These are phyloP conservation scores for Sechiopsis laciniata DNA, from an alignment of 306 rosid genomes.

Conservation along the genomic window DNA sequence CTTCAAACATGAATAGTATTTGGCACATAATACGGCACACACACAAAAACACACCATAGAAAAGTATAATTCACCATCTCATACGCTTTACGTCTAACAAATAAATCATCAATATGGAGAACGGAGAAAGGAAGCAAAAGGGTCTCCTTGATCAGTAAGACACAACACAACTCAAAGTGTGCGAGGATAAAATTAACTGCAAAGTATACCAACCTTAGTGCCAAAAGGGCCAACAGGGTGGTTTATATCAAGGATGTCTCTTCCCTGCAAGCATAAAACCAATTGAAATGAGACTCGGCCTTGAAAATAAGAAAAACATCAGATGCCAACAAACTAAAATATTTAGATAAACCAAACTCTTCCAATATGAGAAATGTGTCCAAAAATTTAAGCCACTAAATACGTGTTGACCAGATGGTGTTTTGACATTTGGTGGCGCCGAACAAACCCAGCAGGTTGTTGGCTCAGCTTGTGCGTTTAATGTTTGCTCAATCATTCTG, in stretches of 20 bases:
- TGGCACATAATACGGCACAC: background rate
- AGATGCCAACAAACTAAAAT: background rate
- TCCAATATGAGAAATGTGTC: background rate
- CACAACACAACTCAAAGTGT: background rate
- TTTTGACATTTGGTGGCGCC: background rate
- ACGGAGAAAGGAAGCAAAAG: background rate
- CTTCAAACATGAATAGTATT: background rate
- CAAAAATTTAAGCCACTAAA: background rate
- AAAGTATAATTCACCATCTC: background rate
- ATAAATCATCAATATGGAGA: background rate
- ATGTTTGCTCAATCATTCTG: constrained; percentile 6
- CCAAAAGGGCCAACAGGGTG: constrained; percentile 39
- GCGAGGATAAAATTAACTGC: background rate
- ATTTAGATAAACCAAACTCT: background rate
- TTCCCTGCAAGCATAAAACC: constrained; percentile 29
- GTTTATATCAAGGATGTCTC: constrained; percentile 36
- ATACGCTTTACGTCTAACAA: background rate
- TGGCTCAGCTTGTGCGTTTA: background rate
- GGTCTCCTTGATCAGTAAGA: background rate
- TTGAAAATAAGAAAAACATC: background rate
- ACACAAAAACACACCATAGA: background rate
- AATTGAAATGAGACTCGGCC: constrained; percentile 2
- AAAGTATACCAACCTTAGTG: constrained; percentile 31
- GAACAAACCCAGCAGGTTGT: background rate
- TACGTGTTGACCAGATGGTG: background rate